Conservation (phyloP, 208 protist genomes). For the Porcisia hertigi region DNA sequence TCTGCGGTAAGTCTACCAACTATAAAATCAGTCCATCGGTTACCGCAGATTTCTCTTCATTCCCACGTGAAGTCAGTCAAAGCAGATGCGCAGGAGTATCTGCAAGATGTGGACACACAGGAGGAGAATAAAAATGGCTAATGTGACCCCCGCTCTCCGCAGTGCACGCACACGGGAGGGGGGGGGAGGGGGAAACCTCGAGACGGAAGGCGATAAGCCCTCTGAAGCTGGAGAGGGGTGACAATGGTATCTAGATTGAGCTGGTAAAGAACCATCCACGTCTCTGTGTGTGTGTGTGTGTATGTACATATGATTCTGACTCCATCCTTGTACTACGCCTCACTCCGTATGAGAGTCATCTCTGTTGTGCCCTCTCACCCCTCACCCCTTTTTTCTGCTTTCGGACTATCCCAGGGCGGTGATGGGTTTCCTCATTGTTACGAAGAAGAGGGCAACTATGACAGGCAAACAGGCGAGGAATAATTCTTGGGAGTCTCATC, state of each 20-base stretch:
- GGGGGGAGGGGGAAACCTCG: no score
- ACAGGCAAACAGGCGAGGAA: neutral
- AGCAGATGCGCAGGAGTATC: no score
- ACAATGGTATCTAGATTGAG: no score
- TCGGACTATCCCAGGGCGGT: neutral
- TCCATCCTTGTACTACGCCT: neutral
- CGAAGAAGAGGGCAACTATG: neutral
- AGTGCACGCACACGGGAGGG: no score
- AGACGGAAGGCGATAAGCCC: no score
- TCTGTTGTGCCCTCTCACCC: neutral
- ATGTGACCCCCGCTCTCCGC: no score
- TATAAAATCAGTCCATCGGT: no score
- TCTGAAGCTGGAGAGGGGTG: no score
- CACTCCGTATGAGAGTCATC: neutral
- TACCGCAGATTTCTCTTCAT: no score
- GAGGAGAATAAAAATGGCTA: no score
- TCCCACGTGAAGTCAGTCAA: no score
- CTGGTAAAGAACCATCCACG: neutral
- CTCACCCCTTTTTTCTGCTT: neutral
- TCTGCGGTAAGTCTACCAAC: neutral
- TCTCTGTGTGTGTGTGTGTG: neutral
- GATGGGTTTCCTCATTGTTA: neutral
- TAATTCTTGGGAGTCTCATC: neutral
- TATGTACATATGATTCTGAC: neutral
- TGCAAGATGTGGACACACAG: no score